Evolutionary conservation across 2,329 filamentous ascomycete genomes (phyloP).

Genomic region (Hyphodiscus sp.): DNA sequence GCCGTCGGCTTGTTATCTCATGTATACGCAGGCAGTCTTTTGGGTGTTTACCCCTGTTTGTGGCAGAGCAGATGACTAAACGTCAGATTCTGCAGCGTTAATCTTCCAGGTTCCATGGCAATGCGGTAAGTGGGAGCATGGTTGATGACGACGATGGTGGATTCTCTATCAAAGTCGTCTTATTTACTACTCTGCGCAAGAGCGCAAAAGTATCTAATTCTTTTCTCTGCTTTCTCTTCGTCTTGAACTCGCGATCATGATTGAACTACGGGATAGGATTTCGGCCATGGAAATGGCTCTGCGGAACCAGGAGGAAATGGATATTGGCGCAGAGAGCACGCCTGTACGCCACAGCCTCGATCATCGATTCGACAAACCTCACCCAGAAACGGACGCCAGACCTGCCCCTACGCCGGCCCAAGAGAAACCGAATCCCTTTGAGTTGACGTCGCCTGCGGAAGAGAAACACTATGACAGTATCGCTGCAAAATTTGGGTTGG

Average conservation of each 20-base stretch:
- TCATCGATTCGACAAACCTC: conserved; percentile 19
- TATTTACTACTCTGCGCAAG: neutral
- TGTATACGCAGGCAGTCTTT: too few species aligned
- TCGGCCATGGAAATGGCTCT: conserved; percentile 14
- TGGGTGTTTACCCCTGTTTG: too few species aligned
- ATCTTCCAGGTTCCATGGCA: too few species aligned
- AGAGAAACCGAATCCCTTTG: conserved; percentile 17
- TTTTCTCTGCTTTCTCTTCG: neutral
- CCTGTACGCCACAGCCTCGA: conserved; percentile 20
- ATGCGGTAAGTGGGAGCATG: too few species aligned
- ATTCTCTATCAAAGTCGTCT: too few species aligned
- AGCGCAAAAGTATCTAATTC: neutral
- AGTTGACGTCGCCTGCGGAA: conserved; percentile 1
- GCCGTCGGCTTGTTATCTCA: too few species aligned
- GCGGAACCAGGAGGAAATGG: conserved; percentile 12
- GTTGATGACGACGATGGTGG: too few species aligned
- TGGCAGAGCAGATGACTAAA: too few species aligned
- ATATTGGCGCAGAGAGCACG: conserved; percentile 5
- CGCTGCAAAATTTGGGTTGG: conserved; percentile 16
- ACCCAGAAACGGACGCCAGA: conserved; percentile 15
- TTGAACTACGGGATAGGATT: conserved; percentile 15
- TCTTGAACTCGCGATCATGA: conserved; percentile 10
- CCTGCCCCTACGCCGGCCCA: conserved; percentile 17
- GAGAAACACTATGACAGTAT: conserved; percentile 18
- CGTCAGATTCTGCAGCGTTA: too few species aligned